Base-by-base conservation (phyloP, 2,329 filamentous ascomycete genomes). In the Hymenoscyphus occultus region DNA sequence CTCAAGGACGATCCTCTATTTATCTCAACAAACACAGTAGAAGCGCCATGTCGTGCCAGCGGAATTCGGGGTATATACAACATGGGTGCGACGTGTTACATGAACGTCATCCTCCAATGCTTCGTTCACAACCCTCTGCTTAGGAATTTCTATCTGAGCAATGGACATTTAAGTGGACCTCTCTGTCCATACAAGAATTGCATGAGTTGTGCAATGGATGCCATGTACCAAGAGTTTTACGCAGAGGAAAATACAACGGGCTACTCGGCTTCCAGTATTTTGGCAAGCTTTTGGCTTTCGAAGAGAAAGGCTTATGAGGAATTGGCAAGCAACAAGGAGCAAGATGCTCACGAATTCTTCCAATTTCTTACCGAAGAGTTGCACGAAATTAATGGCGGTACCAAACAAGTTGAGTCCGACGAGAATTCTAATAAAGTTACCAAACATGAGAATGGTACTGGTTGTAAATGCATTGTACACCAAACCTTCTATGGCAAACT, bases 71-170 rank as follows among this genome's bases (percentile, higher is more conserved):
- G 94, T 39, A 90, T 99, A 67, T 97, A 96, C 78, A 99, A 98
- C 74, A 94, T 97, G 76, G 95, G 94, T n/a, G 93, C 96, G 65
- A 98, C 95, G 12, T 99, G 94, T 80, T 99, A 97, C 78, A 94
- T 98, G 84, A 96, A 95, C 72, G 94, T 97, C 39, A 93, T 98
- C 59, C 83, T 99, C 16, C 95, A 98, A 77, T 93, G 90, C 64
- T 88, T 99, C 71, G 85, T 98, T 63, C 94, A 97, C 79, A 97
- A 98, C 74, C 94, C 94, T 0, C 84, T 97, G 56, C 84, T 99
- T 39, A 88, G 92, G 66, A 93, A 94, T 71, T 98, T 92, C 77
- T 98, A 97, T 76, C 87, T 99, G 5, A 89, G 90, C 51, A 93
- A 97, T 75, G 92, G 93, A 0, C 94, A 99, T 77, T 89, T 90